phyloP scores from a whole-genome alignment of 768 basidiomycete species.

The Lactarius quietus region DNA sequence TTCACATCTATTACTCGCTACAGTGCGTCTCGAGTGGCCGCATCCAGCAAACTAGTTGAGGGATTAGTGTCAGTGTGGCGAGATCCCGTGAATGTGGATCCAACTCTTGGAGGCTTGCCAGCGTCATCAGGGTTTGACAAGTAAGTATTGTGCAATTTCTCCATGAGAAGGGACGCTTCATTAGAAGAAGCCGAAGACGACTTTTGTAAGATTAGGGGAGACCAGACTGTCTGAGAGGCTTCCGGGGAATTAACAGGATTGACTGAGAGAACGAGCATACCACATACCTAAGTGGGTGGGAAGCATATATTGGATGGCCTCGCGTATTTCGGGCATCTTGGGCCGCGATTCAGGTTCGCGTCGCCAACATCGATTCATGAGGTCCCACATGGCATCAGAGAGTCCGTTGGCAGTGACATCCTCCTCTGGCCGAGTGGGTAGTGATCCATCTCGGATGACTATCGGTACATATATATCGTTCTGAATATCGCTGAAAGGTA shows the following conservation, averaged over 20 bases:
- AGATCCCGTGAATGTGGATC: background rate
- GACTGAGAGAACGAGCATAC: background rate
- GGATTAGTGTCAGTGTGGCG: background rate
- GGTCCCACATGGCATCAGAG: constrained; percentile 41
- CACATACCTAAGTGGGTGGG: constrained; percentile 15
- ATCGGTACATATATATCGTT: constrained; percentile 37
- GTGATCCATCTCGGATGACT: constrained; percentile 36
- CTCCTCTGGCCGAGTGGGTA: constrained; percentile 39
- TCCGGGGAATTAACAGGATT: background rate
- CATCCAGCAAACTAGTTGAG: constrained; percentile 4
- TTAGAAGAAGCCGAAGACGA: background rate
- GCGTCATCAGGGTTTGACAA: background rate
- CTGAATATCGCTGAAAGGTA: constrained; percentile 36
- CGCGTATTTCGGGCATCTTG: constrained; percentile 37
- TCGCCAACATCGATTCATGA: constrained; percentile 45
- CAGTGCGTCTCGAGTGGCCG: constrained; percentile 18
- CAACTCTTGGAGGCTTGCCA: background rate
- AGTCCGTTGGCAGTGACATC: constrained; percentile 32
- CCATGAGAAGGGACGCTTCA: constrained; percentile 7
- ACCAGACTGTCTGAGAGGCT: constrained; percentile 8
- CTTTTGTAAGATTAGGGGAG: background rate
- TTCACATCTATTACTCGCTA: too few species aligned
- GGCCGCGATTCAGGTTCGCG: constrained; percentile 40
- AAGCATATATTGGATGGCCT: constrained; percentile 18
- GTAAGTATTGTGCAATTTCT: background rate